Conservation (phyloP, 306 rosid species). For the Cicer pinnatifidum region DNA sequence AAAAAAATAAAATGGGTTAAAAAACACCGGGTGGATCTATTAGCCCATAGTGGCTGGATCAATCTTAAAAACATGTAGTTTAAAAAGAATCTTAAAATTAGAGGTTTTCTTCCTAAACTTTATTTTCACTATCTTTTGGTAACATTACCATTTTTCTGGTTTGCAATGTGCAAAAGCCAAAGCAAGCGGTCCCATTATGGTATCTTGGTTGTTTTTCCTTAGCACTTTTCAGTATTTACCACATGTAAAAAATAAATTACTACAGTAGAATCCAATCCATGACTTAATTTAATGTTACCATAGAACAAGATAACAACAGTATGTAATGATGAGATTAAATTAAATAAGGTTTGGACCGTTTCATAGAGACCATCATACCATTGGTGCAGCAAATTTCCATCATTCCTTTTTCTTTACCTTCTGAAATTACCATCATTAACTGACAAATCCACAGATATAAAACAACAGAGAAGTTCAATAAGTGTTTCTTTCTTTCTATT, state of each 20-base stretch:
- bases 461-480: constrained; percentile 26
- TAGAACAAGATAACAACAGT: constrained; percentile 11
- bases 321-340: constrained; percentile 24
- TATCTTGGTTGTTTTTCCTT: neutral
- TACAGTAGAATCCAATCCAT: neutral
- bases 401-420: constrained; percentile 31
- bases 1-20: no score
- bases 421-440: constrained; percentile 40
- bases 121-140: no score
- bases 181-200: neutral
- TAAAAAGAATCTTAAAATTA: neutral
- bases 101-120: no score
- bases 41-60: no score
- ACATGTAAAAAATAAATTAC: neutral
- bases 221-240: neutral
- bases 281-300: neutral
- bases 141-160: neutral
- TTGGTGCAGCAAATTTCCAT: constrained; percentile 64
- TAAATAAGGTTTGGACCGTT: constrained; percentile 42
- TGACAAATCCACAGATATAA: constrained; percentile 29
- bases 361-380: constrained; percentile 48
- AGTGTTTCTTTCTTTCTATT: constrained; percentile 26
- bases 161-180: neutral
- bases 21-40: no score
- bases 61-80: no score